Base-by-base conservation (phyloP, 148 eudicot genomes). In the Fagopyrum homotropicum region DNA sequence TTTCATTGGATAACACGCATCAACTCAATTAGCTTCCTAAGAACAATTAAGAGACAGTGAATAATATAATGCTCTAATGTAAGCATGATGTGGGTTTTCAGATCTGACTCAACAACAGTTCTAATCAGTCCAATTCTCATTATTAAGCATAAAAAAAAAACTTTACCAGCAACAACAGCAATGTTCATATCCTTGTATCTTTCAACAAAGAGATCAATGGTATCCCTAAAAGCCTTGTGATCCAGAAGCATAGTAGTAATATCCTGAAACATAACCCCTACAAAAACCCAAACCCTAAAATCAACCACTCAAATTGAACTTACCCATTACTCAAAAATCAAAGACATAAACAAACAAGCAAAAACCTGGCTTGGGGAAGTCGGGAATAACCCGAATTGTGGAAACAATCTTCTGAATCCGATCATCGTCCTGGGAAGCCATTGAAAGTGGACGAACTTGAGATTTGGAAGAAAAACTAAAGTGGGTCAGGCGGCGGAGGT, bases 181-280 rank as follows among this genome's bases (percentile, higher is more conserved):
- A 91, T 91, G 9, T 81, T 83, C 78, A 87, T 81, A 43, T 80
- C 92, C 73, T 79, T 90, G 80, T 94, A 94, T 69, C 98, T 86
- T 88, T 91, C 98, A 76, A 91, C 98, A 81, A 94, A 94, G 86
- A 94, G 81, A 80, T 94, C 98, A 73, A 94, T 90, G 16, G 98
- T 94, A 63, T 94, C 98, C 84, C 84, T 90, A 80, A 94, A 94
- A 26, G 98, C 98, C 78, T 82, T 82, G 35, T 91, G 96, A 85
- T 94, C 97, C 75, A 94, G 88, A 79, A 94, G 86, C 86, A 94
- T 77, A 40, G 98, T 91, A 4, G 98, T 94, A 79, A 94, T 94
- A 81, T 94, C 98, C 93, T 91, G 97, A 84, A 94, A 94, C 86
- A 88, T 44, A 49, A 94, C 83, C 83, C 94, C 97, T 91, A 64